phyloP scores from a whole-genome alignment of 176 grass and related monocot species.

The Rhynchospora pubera region DNA sequence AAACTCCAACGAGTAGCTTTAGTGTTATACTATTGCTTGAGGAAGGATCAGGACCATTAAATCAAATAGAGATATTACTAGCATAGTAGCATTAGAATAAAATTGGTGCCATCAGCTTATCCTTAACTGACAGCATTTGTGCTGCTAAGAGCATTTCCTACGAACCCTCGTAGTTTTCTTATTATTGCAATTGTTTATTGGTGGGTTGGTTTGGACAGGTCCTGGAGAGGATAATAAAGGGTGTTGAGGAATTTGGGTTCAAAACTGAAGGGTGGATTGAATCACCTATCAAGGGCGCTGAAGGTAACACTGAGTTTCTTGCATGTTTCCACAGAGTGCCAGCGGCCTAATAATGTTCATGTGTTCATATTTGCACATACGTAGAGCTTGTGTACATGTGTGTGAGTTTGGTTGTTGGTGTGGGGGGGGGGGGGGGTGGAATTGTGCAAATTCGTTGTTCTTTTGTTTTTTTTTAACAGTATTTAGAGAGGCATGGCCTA shows the following conservation, averaged over 20 bases:
- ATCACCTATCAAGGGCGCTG: slow-evolving; percentile 78
- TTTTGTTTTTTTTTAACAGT: not conserved
- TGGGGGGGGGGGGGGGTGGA: too few relatives aligned
- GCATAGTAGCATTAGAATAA: not conserved
- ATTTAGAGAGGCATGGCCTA: too few relatives aligned
- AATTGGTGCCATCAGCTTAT: not conserved
- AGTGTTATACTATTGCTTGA: not conserved
- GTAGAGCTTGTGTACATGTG: too few relatives aligned
- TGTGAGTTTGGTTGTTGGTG: not conserved
- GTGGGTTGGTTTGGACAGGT: slow-evolving; percentile 38
- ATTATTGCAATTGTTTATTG: not conserved
- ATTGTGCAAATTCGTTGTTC: not conserved
- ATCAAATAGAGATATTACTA: not conserved
- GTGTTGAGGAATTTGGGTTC: slow-evolving; percentile 79
- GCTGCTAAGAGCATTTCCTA: not conserved
- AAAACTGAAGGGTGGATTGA: slow-evolving; percentile 72
- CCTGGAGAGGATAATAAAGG: slow-evolving; percentile 81
- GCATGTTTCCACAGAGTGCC: slow-evolving; percentile 48
- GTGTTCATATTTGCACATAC: too few relatives aligned
- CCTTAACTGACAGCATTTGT: not conserved
- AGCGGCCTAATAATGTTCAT: not conserved
- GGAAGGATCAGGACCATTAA: not conserved
- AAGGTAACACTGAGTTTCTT: slow-evolving; percentile 87
- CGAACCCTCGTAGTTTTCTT: not conserved
- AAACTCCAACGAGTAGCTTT: not conserved